Percentiles rank a stretch among this genome's conserved stretches.
phyloP scores from a whole-genome alignment of 1,284 basidiomycete species.

The Malassezia yamatoensis region DNA sequence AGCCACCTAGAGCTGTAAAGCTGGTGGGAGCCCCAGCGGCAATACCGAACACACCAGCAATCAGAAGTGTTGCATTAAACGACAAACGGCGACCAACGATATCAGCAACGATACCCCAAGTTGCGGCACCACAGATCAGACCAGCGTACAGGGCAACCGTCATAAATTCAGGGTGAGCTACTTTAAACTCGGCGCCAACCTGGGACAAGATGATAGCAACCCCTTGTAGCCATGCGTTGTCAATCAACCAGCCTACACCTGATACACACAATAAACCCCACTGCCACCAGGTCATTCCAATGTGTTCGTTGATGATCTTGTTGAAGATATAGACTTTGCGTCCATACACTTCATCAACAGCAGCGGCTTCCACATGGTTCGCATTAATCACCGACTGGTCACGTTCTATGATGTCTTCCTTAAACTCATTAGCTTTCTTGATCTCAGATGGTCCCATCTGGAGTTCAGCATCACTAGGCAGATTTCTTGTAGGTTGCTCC shows the following conservation, averaged over 20 bases:
- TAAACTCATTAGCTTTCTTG: neutral
- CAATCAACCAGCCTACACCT: constrained; percentile 38
- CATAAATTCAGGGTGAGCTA: constrained; percentile 24
- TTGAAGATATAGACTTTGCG: constrained; percentile 46
- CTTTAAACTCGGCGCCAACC: constrained; percentile 37
- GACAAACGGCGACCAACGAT: constrained; percentile 42
- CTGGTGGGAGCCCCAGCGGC: constrained; percentile 36
- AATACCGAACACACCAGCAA: constrained; percentile 44
- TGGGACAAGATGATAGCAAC: constrained; percentile 43
- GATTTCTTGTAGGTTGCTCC: neutral
- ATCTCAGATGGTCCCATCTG: neutral
- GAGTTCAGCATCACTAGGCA: neutral
- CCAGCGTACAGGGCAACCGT: constrained; percentile 40
- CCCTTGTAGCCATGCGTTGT: constrained; percentile 44
- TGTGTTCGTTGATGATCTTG: constrained; percentile 44
- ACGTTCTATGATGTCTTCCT: neutral
- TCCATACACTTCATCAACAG: constrained; percentile 36
- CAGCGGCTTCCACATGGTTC: constrained; percentile 17
- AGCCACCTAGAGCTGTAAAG: constrained; percentile 38
- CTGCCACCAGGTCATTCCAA: constrained; percentile 44
- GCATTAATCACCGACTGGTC: neutral
- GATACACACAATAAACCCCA: constrained; percentile 26
- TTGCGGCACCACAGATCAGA: constrained; percentile 41
- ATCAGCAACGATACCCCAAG: constrained; percentile 44
- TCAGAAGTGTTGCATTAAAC: constrained; percentile 44